These are phyloP conservation scores for Barnettozyma sp. DNA, from an alignment of 805 yeast genomes.

Conservation along the genomic window DNA sequence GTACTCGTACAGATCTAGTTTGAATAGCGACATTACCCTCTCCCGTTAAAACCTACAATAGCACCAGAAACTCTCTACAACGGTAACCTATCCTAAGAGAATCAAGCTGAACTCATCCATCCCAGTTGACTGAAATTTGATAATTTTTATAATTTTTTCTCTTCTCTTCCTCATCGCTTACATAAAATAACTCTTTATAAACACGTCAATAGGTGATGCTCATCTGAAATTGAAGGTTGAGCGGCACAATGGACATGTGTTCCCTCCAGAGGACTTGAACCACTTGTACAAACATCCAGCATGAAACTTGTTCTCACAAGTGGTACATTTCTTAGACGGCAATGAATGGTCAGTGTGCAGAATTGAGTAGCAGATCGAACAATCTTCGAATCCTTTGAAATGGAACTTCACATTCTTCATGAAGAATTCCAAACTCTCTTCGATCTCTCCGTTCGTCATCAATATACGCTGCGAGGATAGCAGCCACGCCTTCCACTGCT, in stretches of 20 bases:
- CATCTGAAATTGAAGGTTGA: constrained; percentile 44
- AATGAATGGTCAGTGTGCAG: constrained; percentile 80
- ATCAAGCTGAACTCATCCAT: no score
- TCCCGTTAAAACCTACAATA: not conserved
- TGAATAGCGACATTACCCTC: constrained; percentile 9
- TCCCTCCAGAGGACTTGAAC: constrained; percentile 91
- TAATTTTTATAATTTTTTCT: constrained; percentile 1
- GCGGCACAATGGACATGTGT: constrained; percentile 94
- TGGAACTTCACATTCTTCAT: constrained; percentile 69
- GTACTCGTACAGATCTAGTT: constrained; percentile 10
- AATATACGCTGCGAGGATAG: constrained; percentile 83
- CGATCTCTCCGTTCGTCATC: constrained; percentile 59
- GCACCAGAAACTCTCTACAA: not conserved
- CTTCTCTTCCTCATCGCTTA: constrained; percentile 8
- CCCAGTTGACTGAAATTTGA: no score
- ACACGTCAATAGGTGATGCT: not conserved
- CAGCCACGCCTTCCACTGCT: constrained; percentile 92
- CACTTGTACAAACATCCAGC: constrained; percentile 94
- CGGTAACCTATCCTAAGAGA: no score
- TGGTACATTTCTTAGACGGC: constrained; percentile 82
- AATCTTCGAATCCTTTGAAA: constrained; percentile 91
- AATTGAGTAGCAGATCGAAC: constrained; percentile 94
- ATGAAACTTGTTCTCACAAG: constrained; percentile 92
- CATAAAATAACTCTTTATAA: no score
- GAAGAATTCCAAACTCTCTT: constrained; percentile 36